Base-by-base conservation (phyloP, 768 basidiomycete genomes). In the Leccinum ochraceum region DNA sequence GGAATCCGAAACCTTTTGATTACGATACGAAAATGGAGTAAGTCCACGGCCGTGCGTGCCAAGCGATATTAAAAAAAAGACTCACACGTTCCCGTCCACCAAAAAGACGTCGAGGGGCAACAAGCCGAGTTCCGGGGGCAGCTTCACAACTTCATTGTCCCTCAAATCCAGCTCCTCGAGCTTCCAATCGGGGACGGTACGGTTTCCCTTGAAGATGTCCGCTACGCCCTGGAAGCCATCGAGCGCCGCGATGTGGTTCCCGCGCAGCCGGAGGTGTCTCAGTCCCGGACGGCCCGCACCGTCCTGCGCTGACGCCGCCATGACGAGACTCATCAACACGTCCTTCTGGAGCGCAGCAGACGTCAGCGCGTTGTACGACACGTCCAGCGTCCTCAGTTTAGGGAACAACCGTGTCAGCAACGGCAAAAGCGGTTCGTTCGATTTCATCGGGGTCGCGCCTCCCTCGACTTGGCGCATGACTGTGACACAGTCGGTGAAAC, bases 41-140 rank as follows among this genome's bases (percentile, higher is more conserved):
- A 30, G 30, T 17, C 13, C n/a, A 34, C 20, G 5, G 20, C 24
- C 16, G 8, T 10, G 30, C 26, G 51, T 10, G 16, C 11, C 13
- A 34, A 32, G n/a, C 24, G 17, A 57, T 9, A 16, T 4, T 0
- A 32, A 52, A 34, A 26, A 13, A n/a, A 32, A 5, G 7, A 83
- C 89, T 79, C 71, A 92, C 90, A 80, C 76, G 74, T 94, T 94
- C 17, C 92, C 91, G 67, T 94, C 92, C 37, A 94, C 92, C 65
- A 92, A 74, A 60, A 94, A 85, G 8, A 92, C 86, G 54, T 94
- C 92, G 66, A 94, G 71, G 16, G 91, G 88, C 56, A 94, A 70
- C 60, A 92, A 70, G 28, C 92, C 92, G 52, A 94, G 73, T 69
- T 88, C 86, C 7, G 89, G 75, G 0, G 85, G 86, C 34, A 94